Evolutionary conservation across 1,284 basidiomycete species (phyloP).

Genomic region (Leccinum solheimii): DNA sequence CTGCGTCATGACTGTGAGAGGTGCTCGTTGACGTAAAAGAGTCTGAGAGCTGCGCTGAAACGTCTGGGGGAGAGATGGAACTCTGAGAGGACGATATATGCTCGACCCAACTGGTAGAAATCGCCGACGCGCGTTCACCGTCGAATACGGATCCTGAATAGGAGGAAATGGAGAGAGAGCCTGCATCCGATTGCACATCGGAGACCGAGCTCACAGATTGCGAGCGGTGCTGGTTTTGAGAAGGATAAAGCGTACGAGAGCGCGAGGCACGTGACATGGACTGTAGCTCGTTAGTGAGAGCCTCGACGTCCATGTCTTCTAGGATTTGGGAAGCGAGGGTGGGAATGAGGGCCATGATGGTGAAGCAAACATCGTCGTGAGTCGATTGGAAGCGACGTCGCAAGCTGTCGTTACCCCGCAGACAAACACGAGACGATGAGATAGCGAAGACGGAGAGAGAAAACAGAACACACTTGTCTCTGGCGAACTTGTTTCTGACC

Average conservation of each 20-base stretch:
- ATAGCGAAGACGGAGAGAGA: slow-evolving; percentile 4
- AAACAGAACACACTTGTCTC: slow-evolving; percentile 64
- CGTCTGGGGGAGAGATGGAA: slow-evolving; percentile 4
- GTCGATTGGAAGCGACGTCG: slow-evolving; percentile 79
- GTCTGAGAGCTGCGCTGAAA: slow-evolving; percentile 34
- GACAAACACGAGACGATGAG: slow-evolving; percentile 12
- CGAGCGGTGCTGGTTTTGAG: slow-evolving; percentile 23
- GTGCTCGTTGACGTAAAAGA: slow-evolving; percentile 43
- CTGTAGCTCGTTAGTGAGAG: slow-evolving; percentile 69
- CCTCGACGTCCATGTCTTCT: slow-evolving; percentile 80
- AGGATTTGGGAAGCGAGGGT: slow-evolving; percentile 75
- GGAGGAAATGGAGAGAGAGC: slow-evolving; percentile 43
- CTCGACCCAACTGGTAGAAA: slow-evolving; percentile 57
- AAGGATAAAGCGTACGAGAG: slow-evolving; percentile 21
- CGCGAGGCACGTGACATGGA: slow-evolving; percentile 30
- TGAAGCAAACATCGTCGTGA: slow-evolving; percentile 81
- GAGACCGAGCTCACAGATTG: slow-evolving; percentile 40
- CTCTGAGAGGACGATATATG: slow-evolving; percentile 33
- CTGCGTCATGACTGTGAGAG: slow-evolving; percentile 30
- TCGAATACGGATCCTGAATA: slow-evolving; percentile 29
- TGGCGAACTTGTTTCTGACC: slow-evolving; percentile 63
- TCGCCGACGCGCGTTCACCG: slow-evolving; percentile 31
- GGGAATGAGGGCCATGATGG: slow-evolving; percentile 77
- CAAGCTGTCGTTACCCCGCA: slow-evolving; percentile 47
- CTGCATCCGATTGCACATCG: slow-evolving; percentile 54